A percentile compares a stretch with the other conserved stretches of the same genome.
Evolutionary conservation across 495 filamentous ascomycete genomes (phyloP).

Genomic region (Neurospora discreta): DNA sequence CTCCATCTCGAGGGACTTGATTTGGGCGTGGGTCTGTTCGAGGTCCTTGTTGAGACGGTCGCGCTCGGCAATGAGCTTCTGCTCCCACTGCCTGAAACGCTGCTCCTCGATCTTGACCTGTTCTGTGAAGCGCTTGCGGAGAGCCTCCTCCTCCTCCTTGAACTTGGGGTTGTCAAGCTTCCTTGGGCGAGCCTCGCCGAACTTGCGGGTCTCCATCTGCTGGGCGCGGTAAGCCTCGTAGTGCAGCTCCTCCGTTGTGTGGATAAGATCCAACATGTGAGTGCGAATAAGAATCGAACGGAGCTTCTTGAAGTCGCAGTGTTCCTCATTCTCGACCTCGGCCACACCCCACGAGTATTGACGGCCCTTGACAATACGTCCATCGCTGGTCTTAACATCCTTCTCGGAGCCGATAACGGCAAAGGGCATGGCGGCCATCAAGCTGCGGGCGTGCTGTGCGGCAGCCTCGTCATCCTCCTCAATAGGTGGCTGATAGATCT

Average conservation of each 20-base stretch:
- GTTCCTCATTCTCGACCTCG: constrained; percentile 98
- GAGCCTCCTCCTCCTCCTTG: constrained; percentile 97
- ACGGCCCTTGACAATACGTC: constrained; percentile 93
- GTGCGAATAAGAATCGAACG: constrained; percentile 97
- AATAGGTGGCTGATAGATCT: constrained; percentile 94
- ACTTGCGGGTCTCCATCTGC: constrained; percentile 99
- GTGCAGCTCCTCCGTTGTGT: constrained; percentile 97
- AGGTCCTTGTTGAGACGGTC: constrained; percentile 99
- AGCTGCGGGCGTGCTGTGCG: constrained; percentile 79
- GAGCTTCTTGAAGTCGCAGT: constrained; percentile 99
- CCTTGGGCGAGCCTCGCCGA: constrained; percentile 89
- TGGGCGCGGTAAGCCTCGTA: constrained; percentile 98
- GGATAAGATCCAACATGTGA: constrained; percentile 99
- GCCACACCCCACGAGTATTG: constrained; percentile 99
- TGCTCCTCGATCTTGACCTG: constrained; percentile 99
- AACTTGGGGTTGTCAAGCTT: constrained; percentile 99
- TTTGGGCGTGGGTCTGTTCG: constrained; percentile 91
- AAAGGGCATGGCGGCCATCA: constrained; percentile 97
- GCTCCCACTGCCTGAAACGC: constrained; percentile 97
- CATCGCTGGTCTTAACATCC: constrained; percentile 92
- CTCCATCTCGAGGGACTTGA: constrained; percentile 90
- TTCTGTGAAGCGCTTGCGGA: constrained; percentile 98
- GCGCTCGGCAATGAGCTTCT: constrained; percentile 96
- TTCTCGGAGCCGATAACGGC: constrained; percentile 98
- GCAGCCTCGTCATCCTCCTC: constrained; percentile 98